Conservation (phyloP, 306 rosid species). For the Quercus ilex region DNA sequence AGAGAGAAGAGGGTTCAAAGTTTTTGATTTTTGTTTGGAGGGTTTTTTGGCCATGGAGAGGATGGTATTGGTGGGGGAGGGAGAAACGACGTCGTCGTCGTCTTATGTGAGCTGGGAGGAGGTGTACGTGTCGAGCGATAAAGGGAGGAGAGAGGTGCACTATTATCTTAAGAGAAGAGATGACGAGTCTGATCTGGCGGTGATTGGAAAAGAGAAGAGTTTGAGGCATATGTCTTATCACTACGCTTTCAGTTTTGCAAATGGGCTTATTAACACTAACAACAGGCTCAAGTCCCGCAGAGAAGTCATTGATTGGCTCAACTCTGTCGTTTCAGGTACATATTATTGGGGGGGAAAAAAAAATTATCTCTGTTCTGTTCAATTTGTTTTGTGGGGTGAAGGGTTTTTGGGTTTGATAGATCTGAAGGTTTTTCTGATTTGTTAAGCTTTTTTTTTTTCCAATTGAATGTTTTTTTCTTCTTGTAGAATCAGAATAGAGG, state of each 20-base stretch:
- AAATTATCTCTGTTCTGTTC: no score
- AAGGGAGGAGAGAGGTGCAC: slow-evolving; percentile 71
- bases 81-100: slow-evolving; percentile 19
- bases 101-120: slow-evolving; percentile 67
- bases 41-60: slow-evolving; percentile 33
- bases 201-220: slow-evolving; percentile 76
- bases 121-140: slow-evolving; percentile 47
- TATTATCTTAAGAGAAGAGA: slow-evolving; percentile 50
- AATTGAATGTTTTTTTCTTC: no score
- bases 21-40: no score
- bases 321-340: slow-evolving; percentile 63
- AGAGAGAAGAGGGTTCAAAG: neutral
- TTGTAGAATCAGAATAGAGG: no score
- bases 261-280: no score
- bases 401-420: neutral
- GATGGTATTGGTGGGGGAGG: slow-evolving; percentile 20
- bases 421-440: neutral
- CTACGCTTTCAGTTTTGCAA: slow-evolving; percentile 25
- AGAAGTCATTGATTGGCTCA: slow-evolving; percentile 79
- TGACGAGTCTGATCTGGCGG: slow-evolving; percentile 75
- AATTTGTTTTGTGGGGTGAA: neutral
- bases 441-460: neutral
- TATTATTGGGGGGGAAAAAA: no score
- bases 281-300: slow-evolving; percentile 68
- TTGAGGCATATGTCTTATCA: slow-evolving; percentile 66